Conservation (phyloP, 441 rosid species). For the Pelargonium citronellum region DNA sequence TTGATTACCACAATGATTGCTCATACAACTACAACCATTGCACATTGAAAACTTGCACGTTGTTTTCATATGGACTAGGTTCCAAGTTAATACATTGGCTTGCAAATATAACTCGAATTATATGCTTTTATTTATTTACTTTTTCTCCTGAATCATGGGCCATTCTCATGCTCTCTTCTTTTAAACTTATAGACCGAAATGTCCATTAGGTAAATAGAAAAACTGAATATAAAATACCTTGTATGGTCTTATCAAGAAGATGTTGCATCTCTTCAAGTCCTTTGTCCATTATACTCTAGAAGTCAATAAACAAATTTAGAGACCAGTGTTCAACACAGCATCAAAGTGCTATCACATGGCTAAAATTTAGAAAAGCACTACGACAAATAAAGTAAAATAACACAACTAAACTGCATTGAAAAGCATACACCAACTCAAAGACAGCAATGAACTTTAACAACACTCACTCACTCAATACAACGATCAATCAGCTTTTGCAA, state of each 20-base stretch:
- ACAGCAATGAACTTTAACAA: no score
- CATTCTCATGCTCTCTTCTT: neutral
- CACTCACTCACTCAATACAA: no score
- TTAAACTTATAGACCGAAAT: neutral
- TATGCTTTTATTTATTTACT: no score
- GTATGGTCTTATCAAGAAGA: slow-evolving; percentile 74
- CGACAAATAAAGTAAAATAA: no score
- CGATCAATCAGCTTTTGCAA: no score
- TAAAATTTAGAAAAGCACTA: slow-evolving; percentile 3
- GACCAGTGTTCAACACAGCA: slow-evolving; percentile 13
- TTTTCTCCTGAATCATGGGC: neutral
- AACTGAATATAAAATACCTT: slow-evolving; percentile 45
- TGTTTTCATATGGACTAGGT: no score
- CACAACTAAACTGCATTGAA: slow-evolving; percentile 10
- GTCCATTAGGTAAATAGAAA: neutral
- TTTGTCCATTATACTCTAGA: slow-evolving; percentile 53
- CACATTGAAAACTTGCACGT: no score
- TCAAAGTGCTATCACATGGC: slow-evolving; percentile 7
- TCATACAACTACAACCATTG: no score
- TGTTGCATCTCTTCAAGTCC: slow-evolving; percentile 52
- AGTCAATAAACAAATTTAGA: slow-evolving; percentile 21
- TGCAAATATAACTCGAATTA: no score
- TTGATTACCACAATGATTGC: no score
- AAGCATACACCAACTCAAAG: neutral
- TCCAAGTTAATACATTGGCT: no score